Percentiles rank a stretch among this genome's conserved stretches.
Evolutionary conservation across 1,139 yeast genomes (phyloP).

Genomic region (Geotrichum candidum): DNA sequence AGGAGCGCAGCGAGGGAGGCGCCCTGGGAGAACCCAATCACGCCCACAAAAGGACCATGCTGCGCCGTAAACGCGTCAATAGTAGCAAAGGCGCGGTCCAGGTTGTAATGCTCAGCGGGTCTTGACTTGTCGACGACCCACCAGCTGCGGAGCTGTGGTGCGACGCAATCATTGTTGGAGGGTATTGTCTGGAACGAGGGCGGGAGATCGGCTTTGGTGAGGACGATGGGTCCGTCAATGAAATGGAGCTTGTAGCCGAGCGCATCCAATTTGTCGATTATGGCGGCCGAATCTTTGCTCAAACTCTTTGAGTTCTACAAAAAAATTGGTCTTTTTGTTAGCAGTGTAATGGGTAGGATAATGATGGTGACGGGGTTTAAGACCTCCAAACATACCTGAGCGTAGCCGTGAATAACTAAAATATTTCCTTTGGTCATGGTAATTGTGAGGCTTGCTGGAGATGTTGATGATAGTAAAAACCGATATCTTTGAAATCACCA

Average conservation of each 20-base stretch:
- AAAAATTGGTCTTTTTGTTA: not conserved
- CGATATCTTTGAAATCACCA: not conserved
- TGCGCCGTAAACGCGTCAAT: conserved; percentile 50
- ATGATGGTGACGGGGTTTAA: not conserved
- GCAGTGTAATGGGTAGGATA: not conserved
- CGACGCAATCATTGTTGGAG: not conserved
- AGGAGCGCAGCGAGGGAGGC: conserved; percentile 62
- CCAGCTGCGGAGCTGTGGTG: conserved; percentile 36
- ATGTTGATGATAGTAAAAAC: not conserved
- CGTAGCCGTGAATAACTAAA: conserved; percentile 8
- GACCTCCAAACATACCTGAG: not conserved
- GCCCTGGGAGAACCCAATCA: conserved; percentile 90
- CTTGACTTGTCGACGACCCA: conserved; percentile 39
- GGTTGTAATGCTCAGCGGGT: conserved; percentile 34
- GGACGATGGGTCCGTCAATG: not conserved
- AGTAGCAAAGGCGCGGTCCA: conserved; percentile 45
- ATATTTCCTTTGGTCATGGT: not conserved
- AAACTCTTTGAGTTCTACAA: not conserved
- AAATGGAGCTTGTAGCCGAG: not conserved
- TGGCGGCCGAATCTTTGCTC: not conserved
- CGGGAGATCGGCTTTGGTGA: not conserved
- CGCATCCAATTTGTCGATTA: not conserved
- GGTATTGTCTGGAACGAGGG: not conserved
- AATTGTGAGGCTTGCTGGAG: not conserved
- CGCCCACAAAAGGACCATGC: conserved; percentile 84